phyloP scores from a whole-genome alignment of 805 yeast genomes.

The Kockiozyma suomiensis region DNA sequence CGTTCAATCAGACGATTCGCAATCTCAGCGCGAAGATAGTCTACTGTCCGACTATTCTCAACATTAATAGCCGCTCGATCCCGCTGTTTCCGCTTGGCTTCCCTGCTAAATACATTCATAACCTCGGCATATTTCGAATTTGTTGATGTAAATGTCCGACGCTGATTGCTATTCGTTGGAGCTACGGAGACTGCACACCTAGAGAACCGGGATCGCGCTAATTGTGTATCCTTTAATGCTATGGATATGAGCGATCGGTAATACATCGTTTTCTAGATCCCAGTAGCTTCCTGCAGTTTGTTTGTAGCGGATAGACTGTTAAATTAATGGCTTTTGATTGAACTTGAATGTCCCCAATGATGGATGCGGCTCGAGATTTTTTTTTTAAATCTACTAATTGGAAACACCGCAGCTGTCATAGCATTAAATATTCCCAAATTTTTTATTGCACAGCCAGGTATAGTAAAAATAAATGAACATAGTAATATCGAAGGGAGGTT shows the following conservation, averaged over 20 bases:
- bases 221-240: neutral
- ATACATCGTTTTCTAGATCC: too few relatives aligned
- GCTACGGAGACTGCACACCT: neutral
- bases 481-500: neutral
- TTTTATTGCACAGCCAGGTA: too few relatives aligned
- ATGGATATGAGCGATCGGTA: neutral
- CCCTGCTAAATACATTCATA: conserved; percentile 63
- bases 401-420: too few relatives aligned
- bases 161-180: neutral
- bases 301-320: too few relatives aligned
- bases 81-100: conserved; percentile 63
- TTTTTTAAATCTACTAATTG: neutral
- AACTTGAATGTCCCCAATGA: neutral
- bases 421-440: too few relatives aligned
- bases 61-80: conserved; percentile 52
- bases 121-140: conserved; percentile 21
- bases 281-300: too few relatives aligned
- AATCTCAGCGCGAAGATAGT: conserved; percentile 73
- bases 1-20: conserved; percentile 75
- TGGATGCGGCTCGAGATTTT: neutral
- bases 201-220: neutral
- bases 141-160: conserved; percentile 10
- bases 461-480: neutral
- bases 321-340: neutral
- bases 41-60: conserved; percentile 57